Evolutionary conservation across 129 eudicot species (phyloP).

Genomic region (Lactuca saligna): DNA sequence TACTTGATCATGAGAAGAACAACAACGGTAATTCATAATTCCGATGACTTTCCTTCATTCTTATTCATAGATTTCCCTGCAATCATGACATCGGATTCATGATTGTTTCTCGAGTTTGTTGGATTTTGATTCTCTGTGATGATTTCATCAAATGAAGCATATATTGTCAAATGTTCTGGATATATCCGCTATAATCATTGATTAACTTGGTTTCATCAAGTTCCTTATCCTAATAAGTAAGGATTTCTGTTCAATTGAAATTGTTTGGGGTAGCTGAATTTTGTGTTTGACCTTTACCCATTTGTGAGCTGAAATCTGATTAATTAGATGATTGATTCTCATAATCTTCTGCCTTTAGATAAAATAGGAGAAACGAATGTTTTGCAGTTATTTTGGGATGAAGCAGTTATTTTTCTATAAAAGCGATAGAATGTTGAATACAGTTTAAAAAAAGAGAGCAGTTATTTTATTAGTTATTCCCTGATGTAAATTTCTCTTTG

Average conservation of each 20-base stretch:
- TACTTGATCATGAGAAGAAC: not conserved
- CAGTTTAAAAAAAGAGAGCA: not conserved
- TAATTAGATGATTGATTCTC: constrained; percentile 9
- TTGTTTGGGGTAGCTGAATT: constrained; percentile 2
- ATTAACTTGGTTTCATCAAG: not conserved
- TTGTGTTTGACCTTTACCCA: not conserved
- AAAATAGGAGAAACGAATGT: not conserved
- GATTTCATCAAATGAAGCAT: constrained; percentile 8
- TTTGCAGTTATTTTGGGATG: not conserved
- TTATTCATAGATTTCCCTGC: not conserved
- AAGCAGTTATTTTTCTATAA: not conserved
- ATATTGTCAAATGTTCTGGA: not conserved
- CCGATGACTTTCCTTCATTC: not conserved
- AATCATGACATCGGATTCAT: constrained; percentile 18
- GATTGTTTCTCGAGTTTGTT: constrained; percentile 12
- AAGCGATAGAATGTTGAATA: constrained; percentile 2
- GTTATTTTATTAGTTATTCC: not conserved
- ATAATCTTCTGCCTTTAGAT: not conserved
- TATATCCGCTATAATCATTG: constrained; percentile 4
- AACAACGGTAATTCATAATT: constrained; percentile 20
- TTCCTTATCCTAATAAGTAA: not conserved
- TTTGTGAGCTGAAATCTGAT: not conserved
- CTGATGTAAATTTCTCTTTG: not conserved
- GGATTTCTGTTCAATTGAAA: constrained; percentile 16
- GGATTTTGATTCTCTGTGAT: not conserved